Evolutionary conservation across 768 basidiomycete species (phyloP), one percentile per base, ranked within the genome.

Genomic region (Tricholoma saponaceum): DNA sequence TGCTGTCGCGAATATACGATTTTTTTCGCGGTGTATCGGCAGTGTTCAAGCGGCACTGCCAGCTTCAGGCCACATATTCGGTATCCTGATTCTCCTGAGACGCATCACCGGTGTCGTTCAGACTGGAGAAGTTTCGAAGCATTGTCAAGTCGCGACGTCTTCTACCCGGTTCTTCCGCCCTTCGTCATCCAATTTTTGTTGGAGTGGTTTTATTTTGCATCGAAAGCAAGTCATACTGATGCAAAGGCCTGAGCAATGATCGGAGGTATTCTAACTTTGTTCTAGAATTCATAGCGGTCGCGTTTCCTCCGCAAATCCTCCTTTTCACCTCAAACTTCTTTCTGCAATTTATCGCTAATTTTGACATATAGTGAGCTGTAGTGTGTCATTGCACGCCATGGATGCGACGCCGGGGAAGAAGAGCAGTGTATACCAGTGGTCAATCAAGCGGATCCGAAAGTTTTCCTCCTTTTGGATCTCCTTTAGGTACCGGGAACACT

Each of bases 291-390:
- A 54, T 47, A 51, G 33, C 43, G 35, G 57, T 67, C 65, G 65
- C 67, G 57, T 64, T 66, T 69, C 62, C 71, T 63, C 71, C 72
- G 71, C 70, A 67, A 69, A 74, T 74, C 70, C 63, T 63, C 65
- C 41, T 55, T 50, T 60, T 69, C 68, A 58, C 71, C 71, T 69
- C 59, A 63, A 64, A 60, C 70, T 71, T 72, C 70, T 63, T 69
- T 69, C 58, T 41, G 56, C 50, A 64, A 65, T 67, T 66, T 56
- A 64, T 66, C 60, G 49, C 12, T 39, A 20, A 23, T 39, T 51
- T 58, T 65, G 64, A 52, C 64, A 65, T 59, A 50, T 12, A 30
- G 20, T 58, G 58, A 39, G 30, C 58, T 56, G 54, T 54, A 44
- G 26, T 35, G 44, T 52, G 20, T 59, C 57, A 22, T 16, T 53